A percentile compares a stretch with the other conserved stretches of the same genome.
Conservation (phyloP, 768 basidiomycete species). For the Cystofilobasidium bisporidii region DNA sequence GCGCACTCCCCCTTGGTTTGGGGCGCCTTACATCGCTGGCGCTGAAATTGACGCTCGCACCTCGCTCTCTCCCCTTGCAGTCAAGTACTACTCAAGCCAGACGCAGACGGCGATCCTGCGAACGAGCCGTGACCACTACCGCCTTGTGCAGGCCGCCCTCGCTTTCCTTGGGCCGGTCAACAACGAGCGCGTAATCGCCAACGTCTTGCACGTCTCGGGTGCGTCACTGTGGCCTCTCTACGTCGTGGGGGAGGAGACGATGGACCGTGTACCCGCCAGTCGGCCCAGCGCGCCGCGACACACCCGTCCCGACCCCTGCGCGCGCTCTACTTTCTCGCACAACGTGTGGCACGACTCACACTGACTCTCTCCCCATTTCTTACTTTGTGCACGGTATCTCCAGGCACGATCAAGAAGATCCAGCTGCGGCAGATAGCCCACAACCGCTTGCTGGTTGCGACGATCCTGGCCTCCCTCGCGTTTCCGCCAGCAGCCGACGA, state of each 20-base stretch:
- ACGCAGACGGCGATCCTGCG: conserved; percentile 79
- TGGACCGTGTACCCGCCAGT: no score
- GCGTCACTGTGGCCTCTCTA: conserved; percentile 30
- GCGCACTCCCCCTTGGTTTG: no score
- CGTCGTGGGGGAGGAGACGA: background rate
- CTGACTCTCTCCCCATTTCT: no score
- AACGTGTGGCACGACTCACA: no score
- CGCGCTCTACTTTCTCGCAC: no score
- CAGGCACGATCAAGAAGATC: conserved; percentile 78
- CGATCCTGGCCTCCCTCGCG: conserved; percentile 14
- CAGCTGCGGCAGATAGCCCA: conserved; percentile 67
- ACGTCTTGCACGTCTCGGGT: conserved; percentile 76
- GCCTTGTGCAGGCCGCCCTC: conserved; percentile 67
- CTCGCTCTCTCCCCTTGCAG: conserved; percentile 41
- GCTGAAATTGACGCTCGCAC: background rate
- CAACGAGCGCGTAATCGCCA: conserved; percentile 54
- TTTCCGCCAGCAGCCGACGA: background rate
- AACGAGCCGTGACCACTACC: conserved; percentile 70
- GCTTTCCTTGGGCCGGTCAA: conserved; percentile 60
- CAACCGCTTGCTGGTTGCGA: conserved; percentile 55
- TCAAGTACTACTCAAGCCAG: conserved; percentile 77
- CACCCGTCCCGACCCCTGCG: no score
- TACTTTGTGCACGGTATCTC: background rate
- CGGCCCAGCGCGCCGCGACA: no score
- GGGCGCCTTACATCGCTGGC: background rate